Evolutionary conservation across 441 rosid species (phyloP), one percentile per base, ranked within the genome.

Genomic region (Gossypium schwendimanii): DNA sequence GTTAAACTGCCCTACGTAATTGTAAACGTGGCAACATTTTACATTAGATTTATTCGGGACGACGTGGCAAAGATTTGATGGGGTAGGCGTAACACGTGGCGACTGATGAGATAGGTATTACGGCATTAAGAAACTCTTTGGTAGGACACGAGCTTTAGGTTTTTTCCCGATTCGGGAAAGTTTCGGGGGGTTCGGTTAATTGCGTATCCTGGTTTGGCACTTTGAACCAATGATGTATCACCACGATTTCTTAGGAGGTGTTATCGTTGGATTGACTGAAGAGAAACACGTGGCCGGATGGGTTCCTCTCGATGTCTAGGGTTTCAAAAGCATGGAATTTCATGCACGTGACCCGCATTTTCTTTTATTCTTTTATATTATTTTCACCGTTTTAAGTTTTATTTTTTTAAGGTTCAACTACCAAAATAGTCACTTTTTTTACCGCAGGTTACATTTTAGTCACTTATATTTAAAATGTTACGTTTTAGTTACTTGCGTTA

Each of bases 11-110:
- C 15, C 69, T 55, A 74, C 80, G 78, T 49, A 74, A 80, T 0
- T 55, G 62, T 44, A 28, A 36, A 77, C 80, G 80, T 77, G 76
- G 58, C 79, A 20, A 36, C 18, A 0, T 57, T 39, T 10, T 7
- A 17, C 69, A 18, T 2, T n/a, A 18, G 1, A 21, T 24, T 8
- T 12, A 44, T 65, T 44, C 33, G 15, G 8, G 12, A 9, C 59
- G 1, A 70, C 73, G 75, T 77, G 76, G 49, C 71, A 0, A 24
- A 0, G 3, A 4, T 6, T 11, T 15, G 50, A 15, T 61, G 6
- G 58, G 7, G 0, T 12, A 0, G 61, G 12, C 2, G 0, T 0
- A 10, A 63, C 70, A 75, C 66, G 69, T 77, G 83, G 71, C 60
- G 1, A 24, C 3, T 5, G 24, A 45, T 33, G 3, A 9, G 4